These are phyloP conservation scores for Mycosphaerella sp. DNA, from an alignment of 2,329 filamentous ascomycete genomes.

Conservation along the genomic window DNA sequence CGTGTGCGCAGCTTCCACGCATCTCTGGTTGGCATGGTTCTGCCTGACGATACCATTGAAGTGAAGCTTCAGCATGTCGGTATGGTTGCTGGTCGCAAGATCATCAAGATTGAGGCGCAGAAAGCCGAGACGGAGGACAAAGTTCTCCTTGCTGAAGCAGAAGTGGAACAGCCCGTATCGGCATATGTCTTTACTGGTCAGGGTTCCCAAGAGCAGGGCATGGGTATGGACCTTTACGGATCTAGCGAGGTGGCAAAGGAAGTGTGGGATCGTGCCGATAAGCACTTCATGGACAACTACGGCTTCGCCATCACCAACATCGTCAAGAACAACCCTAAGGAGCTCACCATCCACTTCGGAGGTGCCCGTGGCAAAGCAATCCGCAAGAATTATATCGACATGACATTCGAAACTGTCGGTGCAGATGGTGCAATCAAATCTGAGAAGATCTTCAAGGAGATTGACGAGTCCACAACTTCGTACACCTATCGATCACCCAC, in stretches of 20 bases:
- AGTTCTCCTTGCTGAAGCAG: constrained; percentile 88
- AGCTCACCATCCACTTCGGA: constrained; percentile 96
- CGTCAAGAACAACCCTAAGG: constrained; percentile 98
- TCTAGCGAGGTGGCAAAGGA: constrained; percentile 92
- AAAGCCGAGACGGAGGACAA: constrained; percentile 97
- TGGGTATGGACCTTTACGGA: constrained; percentile 98
- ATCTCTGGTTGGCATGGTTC: constrained; percentile 94
- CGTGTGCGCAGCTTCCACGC: constrained; percentile 97
- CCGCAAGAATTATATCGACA: constrained; percentile 98
- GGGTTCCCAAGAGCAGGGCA: constrained; percentile 96
- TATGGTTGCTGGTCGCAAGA: constrained; percentile 98
- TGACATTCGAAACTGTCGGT: constrained; percentile 98
- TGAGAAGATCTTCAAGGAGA: constrained; percentile 99
- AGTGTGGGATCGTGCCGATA: constrained; percentile 96
- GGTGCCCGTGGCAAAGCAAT: constrained; percentile 95
- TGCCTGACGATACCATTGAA: constrained; percentile 90
- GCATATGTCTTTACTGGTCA: constrained; percentile 98
- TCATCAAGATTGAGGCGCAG: constrained; percentile 95
- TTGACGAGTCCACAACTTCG: constrained; percentile 82
- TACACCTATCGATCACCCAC: constrained; percentile 97
- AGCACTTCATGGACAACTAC: constrained; percentile 98
- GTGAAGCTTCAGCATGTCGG: constrained; percentile 95
- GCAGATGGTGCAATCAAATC: constrained; percentile 91
- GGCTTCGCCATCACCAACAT: constrained; percentile 98
- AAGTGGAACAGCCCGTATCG: constrained; percentile 94